phyloP scores from a whole-genome alignment of 768 basidiomycete genomes.

The Coprinopsis sp. region DNA sequence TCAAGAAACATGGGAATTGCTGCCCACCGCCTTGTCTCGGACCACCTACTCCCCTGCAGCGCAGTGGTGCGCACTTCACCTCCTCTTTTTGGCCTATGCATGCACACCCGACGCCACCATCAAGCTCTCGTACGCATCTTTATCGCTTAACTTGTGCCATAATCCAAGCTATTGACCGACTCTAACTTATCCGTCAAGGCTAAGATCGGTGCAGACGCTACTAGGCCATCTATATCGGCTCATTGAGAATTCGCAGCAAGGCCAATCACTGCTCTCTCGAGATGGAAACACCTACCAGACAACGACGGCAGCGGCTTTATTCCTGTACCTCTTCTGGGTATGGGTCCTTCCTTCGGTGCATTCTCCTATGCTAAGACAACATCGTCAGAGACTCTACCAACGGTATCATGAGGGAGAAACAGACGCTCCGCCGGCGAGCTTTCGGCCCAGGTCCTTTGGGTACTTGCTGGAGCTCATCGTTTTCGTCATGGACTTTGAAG shows the following conservation, averaged over 20 bases:
- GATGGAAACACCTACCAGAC: slow-evolving; percentile 7
- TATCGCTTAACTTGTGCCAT: too few relatives aligned
- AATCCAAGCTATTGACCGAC: too few relatives aligned
- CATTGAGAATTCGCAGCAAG: slow-evolving; percentile 4
- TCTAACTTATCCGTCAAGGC: not conserved
- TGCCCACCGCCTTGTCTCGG: not conserved
- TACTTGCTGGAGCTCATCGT: slow-evolving; percentile 42
- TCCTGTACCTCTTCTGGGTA: slow-evolving; percentile 39
- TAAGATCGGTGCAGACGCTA: not conserved
- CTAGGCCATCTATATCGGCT: slow-evolving; percentile 16
- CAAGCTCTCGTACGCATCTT: too few relatives aligned
- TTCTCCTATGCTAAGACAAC: too few relatives aligned
- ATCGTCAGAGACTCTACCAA: too few relatives aligned
- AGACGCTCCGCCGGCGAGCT: slow-evolving; percentile 15
- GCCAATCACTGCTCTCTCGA: slow-evolving; percentile 9
- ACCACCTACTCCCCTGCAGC: not conserved
- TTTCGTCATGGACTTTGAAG: slow-evolving; percentile 29
- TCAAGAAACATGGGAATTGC: not conserved
- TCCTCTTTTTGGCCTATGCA: slow-evolving; percentile 2
- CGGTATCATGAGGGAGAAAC: not conserved
- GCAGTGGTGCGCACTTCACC: slow-evolving; percentile 3
- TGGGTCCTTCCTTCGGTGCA: too few relatives aligned
- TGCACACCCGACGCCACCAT: too few relatives aligned
- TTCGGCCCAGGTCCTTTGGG: slow-evolving; percentile 45
- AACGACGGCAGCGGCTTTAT: slow-evolving; percentile 33